Base-by-base conservation (phyloP, 169 alveolate species). In the Plasmodium sp. region DNA sequence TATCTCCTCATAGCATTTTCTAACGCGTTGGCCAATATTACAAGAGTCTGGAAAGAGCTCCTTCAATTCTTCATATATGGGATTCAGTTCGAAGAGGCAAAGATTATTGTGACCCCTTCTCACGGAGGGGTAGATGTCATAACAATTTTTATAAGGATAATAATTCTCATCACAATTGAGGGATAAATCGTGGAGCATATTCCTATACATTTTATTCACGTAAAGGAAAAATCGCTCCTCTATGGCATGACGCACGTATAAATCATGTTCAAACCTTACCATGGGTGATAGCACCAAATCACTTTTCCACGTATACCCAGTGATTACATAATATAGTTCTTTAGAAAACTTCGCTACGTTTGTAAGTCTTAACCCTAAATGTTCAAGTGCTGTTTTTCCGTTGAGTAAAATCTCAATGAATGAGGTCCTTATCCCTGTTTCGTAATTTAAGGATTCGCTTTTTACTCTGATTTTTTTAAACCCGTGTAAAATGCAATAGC, bases 131-230 rank as follows among this genome's bases (percentile, higher is more conserved):
- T 82, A 82, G 18, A 82, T 48, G 71, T 82, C 90, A 82, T 82
- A 82, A 51, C 90, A 82, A 82, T 82, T 82, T 82, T 82, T 82
- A 82, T 82, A 82, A 18, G 90, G 90, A 48, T 82, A 82, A 82
- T 82, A 82, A 51, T 82, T 48, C 12, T 82, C 80, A 14, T 51
- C 71, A 82, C 90, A 82, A 82, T 22, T 54, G 31, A 82, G 54
- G 5, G 77, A 22, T 51, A 82, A 82, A 3, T 82, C 33, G 18
- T 82, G 77, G 7, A 82, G 71, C 77, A 82, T 51, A 51, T 82
- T 33, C 31, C 36, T 82, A 48, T 54, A 41, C 18, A 7, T 27
- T 54, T 27, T 82, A 6, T 82, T 82, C 77, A 82, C 39, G 71
- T 82, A 82, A 51, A 27, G 41, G 22, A 82, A 48, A 82, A 82